Conservation (phyloP, 176 grass and related monocot species). For the Ensete ventricosum region DNA sequence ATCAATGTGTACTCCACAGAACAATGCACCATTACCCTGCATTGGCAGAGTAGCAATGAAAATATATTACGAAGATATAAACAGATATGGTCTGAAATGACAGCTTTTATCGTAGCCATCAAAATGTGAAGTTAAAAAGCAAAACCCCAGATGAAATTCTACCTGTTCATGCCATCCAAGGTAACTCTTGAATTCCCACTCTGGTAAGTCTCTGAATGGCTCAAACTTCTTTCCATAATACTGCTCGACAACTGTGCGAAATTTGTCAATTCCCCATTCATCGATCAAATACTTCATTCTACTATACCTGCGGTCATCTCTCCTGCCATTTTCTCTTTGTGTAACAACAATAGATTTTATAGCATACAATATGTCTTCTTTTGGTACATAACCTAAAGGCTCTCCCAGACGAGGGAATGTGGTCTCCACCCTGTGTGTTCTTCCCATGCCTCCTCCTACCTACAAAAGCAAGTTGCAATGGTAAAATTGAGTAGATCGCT, state of each 20-base stretch:
- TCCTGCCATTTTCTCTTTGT: slow-evolving; percentile 95
- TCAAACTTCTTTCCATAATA: slow-evolving; percentile 97
- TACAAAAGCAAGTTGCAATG: slow-evolving; percentile 23
- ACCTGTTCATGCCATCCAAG: slow-evolving; percentile 99
- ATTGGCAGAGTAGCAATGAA: background rate
- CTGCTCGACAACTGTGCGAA: slow-evolving; percentile 67
- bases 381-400: slow-evolving; percentile 82
- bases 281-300: slow-evolving; percentile 94
- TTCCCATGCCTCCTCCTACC: slow-evolving; percentile 99
- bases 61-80: background rate
- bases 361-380: slow-evolving; percentile 96
- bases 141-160: background rate
- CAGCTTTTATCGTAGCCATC: background rate
- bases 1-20: slow-evolving; percentile 93
- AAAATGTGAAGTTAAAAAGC: background rate
- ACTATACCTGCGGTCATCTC: slow-evolving; percentile 87
- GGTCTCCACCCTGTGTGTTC: slow-evolving; percentile 77
- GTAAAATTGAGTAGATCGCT: background rate
- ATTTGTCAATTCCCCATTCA: slow-evolving; percentile 92
- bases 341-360: slow-evolving; percentile 94
- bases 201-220: slow-evolving; percentile 43
- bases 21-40: slow-evolving; percentile 84
- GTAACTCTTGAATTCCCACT: slow-evolving; percentile 92
- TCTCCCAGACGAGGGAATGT: slow-evolving; percentile 85
- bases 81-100: background rate